Evolutionary conservation across 2,329 filamentous ascomycete genomes (phyloP), one percentile per base, ranked within the genome.

Genomic region (Rhynchosporium graminicola): DNA sequence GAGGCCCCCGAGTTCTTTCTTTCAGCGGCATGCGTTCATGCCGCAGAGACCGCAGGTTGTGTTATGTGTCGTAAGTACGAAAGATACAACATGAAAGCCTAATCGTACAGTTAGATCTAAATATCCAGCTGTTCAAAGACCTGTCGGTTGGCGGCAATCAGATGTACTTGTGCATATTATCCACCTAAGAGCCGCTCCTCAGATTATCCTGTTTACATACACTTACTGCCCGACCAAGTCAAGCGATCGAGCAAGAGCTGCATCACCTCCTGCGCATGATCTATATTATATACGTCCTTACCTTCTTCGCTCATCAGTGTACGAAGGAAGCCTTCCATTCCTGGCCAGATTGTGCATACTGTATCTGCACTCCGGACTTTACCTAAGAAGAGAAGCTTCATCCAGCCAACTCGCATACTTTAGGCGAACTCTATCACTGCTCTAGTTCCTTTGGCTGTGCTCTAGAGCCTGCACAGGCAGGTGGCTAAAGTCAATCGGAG

Each of bases 401-500:
- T 62, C 63, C 55, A 67, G 61, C 61, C 52, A 60, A 61, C 66
- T 36, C 51, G 36, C 36, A 42, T 42, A 12, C n/a, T 36, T 68
- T 65, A 65, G 62, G 62, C 62, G 60, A 57, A 60, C 61, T 50
- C 54, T 20, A 33, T 12, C 33, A 13, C 13, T 52, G 13, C 33
- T 20, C 38, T 20, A 10, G 26, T 38, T 57, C 29, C 29, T 47
- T 47, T 38, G 29, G 31, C 31, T 47, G 28, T n/a, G 20, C 13
- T 33, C 47, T 29, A 33, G 38, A 56, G 50, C 61, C 61, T 63
- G 62, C 61, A 63, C 61, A 57, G 59, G 61, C 64, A 68, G 65
- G 63, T 61, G 67, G 57, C 59, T 57, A 63, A 68, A 68, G 60
- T 63, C 68, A 68, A 68, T 69, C 69, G 69, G 70, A 70, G 69